phyloP scores from a whole-genome alignment of 345 rosid genomes.

The Salix arbutifolia region DNA sequence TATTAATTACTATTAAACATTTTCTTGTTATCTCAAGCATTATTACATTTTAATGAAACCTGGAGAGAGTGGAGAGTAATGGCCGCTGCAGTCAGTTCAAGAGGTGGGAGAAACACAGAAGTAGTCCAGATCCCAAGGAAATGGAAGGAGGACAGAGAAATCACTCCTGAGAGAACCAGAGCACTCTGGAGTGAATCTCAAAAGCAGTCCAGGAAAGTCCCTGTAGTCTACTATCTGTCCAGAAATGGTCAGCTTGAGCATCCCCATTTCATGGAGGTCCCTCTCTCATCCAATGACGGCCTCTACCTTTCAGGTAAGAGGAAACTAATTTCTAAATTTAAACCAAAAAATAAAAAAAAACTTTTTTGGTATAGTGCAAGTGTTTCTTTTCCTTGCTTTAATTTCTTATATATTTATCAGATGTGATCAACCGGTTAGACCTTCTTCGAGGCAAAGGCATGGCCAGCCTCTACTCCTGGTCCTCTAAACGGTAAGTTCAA shows the following conservation, averaged over 20 bases:
- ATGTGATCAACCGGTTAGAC: constrained; percentile 74
- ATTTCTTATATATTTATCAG: constrained; percentile 33
- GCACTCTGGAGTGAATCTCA: constrained; percentile 46
- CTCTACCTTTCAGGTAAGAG: constrained; percentile 70
- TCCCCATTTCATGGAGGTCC: constrained; percentile 95
- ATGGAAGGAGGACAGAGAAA: constrained; percentile 35
- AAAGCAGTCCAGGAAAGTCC: constrained; percentile 47
- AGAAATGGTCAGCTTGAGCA: constrained; percentile 93
- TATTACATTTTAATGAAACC: not conserved
- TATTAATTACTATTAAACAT: not conserved
- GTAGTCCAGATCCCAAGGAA: constrained; percentile 32
- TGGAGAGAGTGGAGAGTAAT: constrained; percentile 7
- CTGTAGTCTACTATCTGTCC: constrained; percentile 80
- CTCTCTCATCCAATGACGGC: constrained; percentile 60
- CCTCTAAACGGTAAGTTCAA: constrained; percentile 65
- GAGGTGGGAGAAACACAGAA: constrained; percentile 37
- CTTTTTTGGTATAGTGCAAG: not conserved
- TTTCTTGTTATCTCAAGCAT: not conserved
- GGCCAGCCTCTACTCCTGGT: constrained; percentile 90
- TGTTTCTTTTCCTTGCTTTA: not conserved
- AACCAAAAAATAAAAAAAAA: not conserved
- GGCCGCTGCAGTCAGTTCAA: constrained; percentile 36
- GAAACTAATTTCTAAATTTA: not conserved
- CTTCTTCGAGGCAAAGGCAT: constrained; percentile 83
- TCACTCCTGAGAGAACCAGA: constrained; percentile 41